Evolutionary conservation across 2,329 filamentous ascomycete species (phyloP).

Genomic region (Claviceps arundinis): DNA sequence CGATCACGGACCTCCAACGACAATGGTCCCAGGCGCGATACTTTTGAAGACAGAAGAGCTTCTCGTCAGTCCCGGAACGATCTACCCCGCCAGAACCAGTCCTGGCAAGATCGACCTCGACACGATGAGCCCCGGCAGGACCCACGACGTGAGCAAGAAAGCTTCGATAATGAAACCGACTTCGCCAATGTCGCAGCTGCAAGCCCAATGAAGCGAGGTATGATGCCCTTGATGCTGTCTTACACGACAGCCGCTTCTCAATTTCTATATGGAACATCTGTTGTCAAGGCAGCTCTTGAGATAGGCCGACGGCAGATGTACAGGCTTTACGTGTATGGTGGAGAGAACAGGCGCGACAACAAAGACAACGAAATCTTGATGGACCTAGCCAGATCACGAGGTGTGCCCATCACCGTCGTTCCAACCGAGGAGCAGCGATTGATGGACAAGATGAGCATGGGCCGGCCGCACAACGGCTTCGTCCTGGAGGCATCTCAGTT

Average conservation of each 20-base stretch:
- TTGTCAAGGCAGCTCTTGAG: constrained; percentile 67
- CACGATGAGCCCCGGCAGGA: neutral
- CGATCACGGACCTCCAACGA: neutral
- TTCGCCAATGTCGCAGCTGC: neutral
- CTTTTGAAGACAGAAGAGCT: neutral
- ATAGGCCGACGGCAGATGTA: constrained; percentile 59
- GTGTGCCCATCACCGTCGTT: constrained; percentile 45
- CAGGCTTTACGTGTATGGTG: constrained; percentile 64
- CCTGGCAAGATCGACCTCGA: neutral
- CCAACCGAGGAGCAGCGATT: constrained; percentile 48
- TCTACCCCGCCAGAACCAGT: neutral
- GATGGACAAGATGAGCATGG: constrained; percentile 71
- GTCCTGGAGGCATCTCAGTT: constrained; percentile 78
- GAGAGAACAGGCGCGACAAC: constrained; percentile 38
- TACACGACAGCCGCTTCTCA: constrained; percentile 80
- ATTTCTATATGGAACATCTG: constrained; percentile 76
- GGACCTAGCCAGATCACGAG: constrained; percentile 31
- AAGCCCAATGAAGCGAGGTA: constrained; percentile 13
- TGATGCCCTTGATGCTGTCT: constrained; percentile 25
- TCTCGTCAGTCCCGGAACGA: neutral
- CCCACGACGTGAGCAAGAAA: neutral
- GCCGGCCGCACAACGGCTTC: constrained; percentile 80
- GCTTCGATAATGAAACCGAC: neutral
- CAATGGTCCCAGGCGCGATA: neutral
- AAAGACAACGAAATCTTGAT: constrained; percentile 31